These are phyloP conservation scores for Claviceps pazoutovae DNA, from an alignment of 2,329 filamentous ascomycete species.

Conservation along the genomic window DNA sequence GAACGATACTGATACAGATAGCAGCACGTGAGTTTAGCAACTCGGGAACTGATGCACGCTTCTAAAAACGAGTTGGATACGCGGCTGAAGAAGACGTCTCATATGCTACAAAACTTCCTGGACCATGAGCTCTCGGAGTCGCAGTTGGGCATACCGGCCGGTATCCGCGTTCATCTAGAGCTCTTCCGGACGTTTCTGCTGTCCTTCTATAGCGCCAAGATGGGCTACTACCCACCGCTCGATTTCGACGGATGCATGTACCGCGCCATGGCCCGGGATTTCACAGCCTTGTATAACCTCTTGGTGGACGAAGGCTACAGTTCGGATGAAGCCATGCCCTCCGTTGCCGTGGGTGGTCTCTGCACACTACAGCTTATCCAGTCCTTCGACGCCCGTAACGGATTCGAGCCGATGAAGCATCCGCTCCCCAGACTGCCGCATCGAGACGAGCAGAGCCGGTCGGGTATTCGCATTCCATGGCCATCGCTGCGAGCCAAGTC, in stretches of 20 bases:
- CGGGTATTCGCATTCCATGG: conserved; percentile 26
- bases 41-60: conserved; percentile 50
- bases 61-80: conserved; percentile 51
- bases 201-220: conserved; percentile 49
- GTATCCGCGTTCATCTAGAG: conserved; percentile 53
- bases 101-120: conserved; percentile 52
- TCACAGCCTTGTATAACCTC: conserved; percentile 55
- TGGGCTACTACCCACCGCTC: conserved; percentile 59
- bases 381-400: conserved; percentile 49
- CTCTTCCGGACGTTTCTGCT: conserved; percentile 57
- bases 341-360: conserved; percentile 49
- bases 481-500: conserved; percentile 25
- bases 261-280: conserved; percentile 51
- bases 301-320: conserved; percentile 50
- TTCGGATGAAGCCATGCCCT: conserved; percentile 33
- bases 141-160: conserved; percentile 48
- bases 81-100: conserved; percentile 42
- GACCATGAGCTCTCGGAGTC: conserved; percentile 55
- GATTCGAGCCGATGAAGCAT: conserved; percentile 45
- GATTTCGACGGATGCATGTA: conserved; percentile 33
- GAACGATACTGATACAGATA: conserved; percentile 12
- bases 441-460: conserved; percentile 13
- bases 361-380: conserved; percentile 55
- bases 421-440: conserved; percentile 55
- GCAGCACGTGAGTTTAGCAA: conserved; percentile 35